A percentile compares a stretch with the other conserved stretches of the same genome.
These are phyloP conservation scores for Neolecta irregularis DNA, from an alignment of 1,139 yeast species.

Conservation along the genomic window DNA sequence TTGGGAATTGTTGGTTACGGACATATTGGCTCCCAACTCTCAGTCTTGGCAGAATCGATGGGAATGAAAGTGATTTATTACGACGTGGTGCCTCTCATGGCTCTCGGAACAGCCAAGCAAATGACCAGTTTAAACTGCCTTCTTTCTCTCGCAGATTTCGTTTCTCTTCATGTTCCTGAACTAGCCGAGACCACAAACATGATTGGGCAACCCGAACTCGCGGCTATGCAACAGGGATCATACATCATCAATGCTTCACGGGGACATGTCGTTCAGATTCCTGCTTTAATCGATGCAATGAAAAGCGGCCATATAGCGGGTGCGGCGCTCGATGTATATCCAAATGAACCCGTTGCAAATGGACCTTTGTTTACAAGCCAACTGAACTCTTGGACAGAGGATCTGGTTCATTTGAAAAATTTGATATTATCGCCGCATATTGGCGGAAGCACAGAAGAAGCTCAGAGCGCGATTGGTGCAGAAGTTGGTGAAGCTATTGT, in stretches of 20 bases:
- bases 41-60: slow-evolving; percentile 92
- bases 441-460: slow-evolving; percentile 99
- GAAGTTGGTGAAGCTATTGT: slow-evolving; percentile 81
- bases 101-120: slow-evolving; percentile 93
- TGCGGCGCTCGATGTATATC: slow-evolving; percentile 93
- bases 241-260: slow-evolving; percentile 91
- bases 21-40: slow-evolving; percentile 93
- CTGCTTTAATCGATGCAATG: slow-evolving; percentile 82
- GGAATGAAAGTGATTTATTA: slow-evolving; percentile 95
- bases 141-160: slow-evolving; percentile 67
- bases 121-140: slow-evolving; percentile 73
- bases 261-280: slow-evolving; percentile 94
- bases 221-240: slow-evolving; percentile 93
- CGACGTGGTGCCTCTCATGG: slow-evolving; percentile 85
- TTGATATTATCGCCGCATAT: slow-evolving; percentile 92
- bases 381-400: slow-evolving; percentile 72
- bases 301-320: slow-evolving; percentile 92
- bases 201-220: slow-evolving; percentile 79
- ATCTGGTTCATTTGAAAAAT: slow-evolving; percentile 68
- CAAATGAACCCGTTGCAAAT: slow-evolving; percentile 94
- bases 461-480: slow-evolving; percentile 92
- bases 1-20: slow-evolving; percentile 96
- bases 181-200: slow-evolving; percentile 82
- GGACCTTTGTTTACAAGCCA: slow-evolving; percentile 63
- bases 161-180: slow-evolving; percentile 89